phyloP scores from a whole-genome alignment of 1,284 basidiomycete species.

The Crucibulum cyathiforme region DNA sequence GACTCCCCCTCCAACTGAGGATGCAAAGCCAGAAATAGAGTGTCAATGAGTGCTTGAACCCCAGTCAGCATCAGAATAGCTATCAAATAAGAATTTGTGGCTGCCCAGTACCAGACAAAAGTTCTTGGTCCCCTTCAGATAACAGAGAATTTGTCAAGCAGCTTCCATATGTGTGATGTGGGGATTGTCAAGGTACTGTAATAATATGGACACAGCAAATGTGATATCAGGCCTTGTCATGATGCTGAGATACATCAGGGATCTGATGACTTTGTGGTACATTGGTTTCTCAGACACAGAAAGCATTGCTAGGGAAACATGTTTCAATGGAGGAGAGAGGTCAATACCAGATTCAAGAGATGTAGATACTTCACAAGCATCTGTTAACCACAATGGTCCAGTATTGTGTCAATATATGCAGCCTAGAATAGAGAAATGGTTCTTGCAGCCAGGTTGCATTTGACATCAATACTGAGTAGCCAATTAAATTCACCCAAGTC shows the following conservation, averaged over 20 bases:
- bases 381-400: slow-evolving; percentile 37
- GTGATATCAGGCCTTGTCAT: slow-evolving; percentile 47
- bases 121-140: no score
- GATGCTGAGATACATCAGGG: slow-evolving; percentile 44
- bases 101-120: no score
- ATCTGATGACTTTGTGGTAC: slow-evolving; percentile 39
- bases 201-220: slow-evolving; percentile 20
- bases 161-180: not conserved
- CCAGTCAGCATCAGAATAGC: slow-evolving; percentile 29
- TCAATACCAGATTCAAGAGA: slow-evolving; percentile 19
- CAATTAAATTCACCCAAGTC: slow-evolving; percentile 30
- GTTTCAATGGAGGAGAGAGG: slow-evolving; percentile 7
- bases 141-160: not conserved
- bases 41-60: slow-evolving; percentile 8
- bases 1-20: slow-evolving; percentile 18
- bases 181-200: not conserved
- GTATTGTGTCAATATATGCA: slow-evolving; percentile 42
- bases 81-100: not conserved
- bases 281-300: slow-evolving; percentile 11
- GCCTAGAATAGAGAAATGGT: slow-evolving; percentile 42
- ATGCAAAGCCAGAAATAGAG: slow-evolving; percentile 32
- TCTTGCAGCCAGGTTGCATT: slow-evolving; percentile 21
- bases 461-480: slow-evolving; percentile 38
- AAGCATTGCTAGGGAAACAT: slow-evolving; percentile 5
- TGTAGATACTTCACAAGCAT: slow-evolving; percentile 11